phyloP scores from a whole-genome alignment of 257 asterid genomes.

The Nicotiana tomentosiformis region DNA sequence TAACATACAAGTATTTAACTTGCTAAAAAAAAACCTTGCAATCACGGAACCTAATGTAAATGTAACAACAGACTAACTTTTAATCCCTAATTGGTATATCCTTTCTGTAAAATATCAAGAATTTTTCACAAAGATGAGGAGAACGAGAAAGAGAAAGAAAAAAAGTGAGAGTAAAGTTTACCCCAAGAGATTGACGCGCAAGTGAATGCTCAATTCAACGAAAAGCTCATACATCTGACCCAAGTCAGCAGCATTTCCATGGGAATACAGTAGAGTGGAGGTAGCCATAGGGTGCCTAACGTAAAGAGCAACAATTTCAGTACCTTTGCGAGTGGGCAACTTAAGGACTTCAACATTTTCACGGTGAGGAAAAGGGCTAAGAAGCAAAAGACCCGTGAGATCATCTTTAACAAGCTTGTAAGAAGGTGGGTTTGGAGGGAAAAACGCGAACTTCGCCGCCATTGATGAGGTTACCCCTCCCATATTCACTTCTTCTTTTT shows the following conservation, averaged over 20 bases:
- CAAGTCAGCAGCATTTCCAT: constrained; percentile 96
- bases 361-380: constrained; percentile 85
- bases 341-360: constrained; percentile 85
- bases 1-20: background rate
- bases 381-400: constrained; percentile 60
- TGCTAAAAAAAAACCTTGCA: background rate
- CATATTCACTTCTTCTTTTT: constrained; percentile 28
- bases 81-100: background rate
- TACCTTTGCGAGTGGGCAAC: constrained; percentile 78
- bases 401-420: constrained; percentile 76
- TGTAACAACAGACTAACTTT: background rate
- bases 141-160: background rate
- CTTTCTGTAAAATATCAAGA: background rate
- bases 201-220: constrained; percentile 82
- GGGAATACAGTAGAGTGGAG: constrained; percentile 80
- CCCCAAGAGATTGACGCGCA: constrained; percentile 95
- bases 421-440: constrained; percentile 94
- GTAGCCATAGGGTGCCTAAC: constrained; percentile 88
- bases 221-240: constrained; percentile 98
- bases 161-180: constrained; percentile 17
- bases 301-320: constrained; percentile 78
- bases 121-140: background rate
- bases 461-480: constrained; percentile 98
- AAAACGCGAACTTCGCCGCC: constrained; percentile 98
- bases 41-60: background rate